phyloP scores from a whole-genome alignment of 2,329 filamentous ascomycete genomes.

The Pestalotiopsis sp. region DNA sequence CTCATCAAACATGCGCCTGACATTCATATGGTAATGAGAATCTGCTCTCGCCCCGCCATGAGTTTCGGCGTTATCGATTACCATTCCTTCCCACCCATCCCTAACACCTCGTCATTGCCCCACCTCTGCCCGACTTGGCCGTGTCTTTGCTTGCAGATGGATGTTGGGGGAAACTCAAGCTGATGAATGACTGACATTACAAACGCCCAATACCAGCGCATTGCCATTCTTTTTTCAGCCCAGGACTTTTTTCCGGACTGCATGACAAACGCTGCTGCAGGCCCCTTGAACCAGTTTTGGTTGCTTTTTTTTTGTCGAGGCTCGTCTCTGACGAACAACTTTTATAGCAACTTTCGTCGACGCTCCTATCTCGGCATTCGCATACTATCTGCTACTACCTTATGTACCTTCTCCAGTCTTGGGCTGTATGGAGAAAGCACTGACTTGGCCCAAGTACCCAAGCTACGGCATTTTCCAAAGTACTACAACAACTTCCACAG shows the following conservation, averaged over 20 bases:
- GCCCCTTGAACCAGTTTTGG: neutral
- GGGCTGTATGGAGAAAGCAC: neutral
- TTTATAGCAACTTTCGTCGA: neutral
- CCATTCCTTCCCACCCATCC: neutral
- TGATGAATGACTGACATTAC: neutral
- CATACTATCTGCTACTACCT: neutral
- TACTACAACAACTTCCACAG: neutral
- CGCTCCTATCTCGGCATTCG: neutral
- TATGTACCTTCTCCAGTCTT: neutral
- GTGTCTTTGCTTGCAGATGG: neutral
- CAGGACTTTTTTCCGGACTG: neutral
- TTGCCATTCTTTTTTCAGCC: neutral
- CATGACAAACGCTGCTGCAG: neutral
- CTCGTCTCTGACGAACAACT: neutral
- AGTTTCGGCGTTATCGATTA: slow-evolving; percentile 3
- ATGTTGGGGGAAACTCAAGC: neutral
- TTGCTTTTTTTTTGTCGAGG: neutral
- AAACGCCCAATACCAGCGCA: neutral
- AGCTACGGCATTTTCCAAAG: neutral
- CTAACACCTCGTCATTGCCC: slow-evolving; percentile 6
- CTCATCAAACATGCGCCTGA: neutral
- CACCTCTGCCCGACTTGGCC: slow-evolving; percentile 9
- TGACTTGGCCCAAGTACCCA: neutral
- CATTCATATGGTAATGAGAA: neutral
- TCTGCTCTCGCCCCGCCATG: neutral